These are phyloP conservation scores for Curvularia spicifera DNA, from an alignment of 2,329 filamentous ascomycete genomes.

Conservation along the genomic window DNA sequence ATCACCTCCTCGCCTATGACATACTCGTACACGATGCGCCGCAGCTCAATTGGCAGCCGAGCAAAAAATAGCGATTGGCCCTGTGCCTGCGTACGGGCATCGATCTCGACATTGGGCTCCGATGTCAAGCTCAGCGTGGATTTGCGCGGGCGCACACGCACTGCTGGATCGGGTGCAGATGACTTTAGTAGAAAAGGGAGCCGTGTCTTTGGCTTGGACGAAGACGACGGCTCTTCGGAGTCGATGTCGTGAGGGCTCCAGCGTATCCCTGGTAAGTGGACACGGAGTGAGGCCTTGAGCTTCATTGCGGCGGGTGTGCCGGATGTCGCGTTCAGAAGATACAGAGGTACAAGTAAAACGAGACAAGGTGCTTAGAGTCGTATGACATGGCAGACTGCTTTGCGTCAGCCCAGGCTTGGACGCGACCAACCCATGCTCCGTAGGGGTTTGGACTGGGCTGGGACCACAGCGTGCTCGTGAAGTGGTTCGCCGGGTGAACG, in stretches of 20 bases:
- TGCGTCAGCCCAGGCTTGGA: slow-evolving; percentile 1
- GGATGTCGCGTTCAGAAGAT: not conserved
- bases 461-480: not conserved
- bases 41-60: slow-evolving; percentile 41
- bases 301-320: slow-evolving; percentile 13
- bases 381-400: slow-evolving; percentile 1
- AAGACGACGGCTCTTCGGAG: slow-evolving; percentile 7
- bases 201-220: slow-evolving; percentile 24
- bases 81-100: slow-evolving; percentile 38
- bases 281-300: slow-evolving; percentile 12
- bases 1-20: slow-evolving; percentile 38
- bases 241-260: slow-evolving; percentile 41
- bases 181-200: slow-evolving; percentile 21
- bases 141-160: slow-evolving; percentile 25
- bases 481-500: slow-evolving; percentile 4
- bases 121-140: slow-evolving; percentile 31
- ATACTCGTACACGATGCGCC: slow-evolving; percentile 42
- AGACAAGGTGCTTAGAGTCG: not conserved
- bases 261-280: slow-evolving; percentile 29
- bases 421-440: slow-evolving; percentile 1
- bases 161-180: slow-evolving; percentile 2
- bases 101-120: slow-evolving; percentile 29
- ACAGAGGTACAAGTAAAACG: not conserved
- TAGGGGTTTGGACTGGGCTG: not conserved
- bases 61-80: slow-evolving; percentile 40